Evolutionary conservation across 306 rosid species (phyloP).

Genomic region (Inga laurina): DNA sequence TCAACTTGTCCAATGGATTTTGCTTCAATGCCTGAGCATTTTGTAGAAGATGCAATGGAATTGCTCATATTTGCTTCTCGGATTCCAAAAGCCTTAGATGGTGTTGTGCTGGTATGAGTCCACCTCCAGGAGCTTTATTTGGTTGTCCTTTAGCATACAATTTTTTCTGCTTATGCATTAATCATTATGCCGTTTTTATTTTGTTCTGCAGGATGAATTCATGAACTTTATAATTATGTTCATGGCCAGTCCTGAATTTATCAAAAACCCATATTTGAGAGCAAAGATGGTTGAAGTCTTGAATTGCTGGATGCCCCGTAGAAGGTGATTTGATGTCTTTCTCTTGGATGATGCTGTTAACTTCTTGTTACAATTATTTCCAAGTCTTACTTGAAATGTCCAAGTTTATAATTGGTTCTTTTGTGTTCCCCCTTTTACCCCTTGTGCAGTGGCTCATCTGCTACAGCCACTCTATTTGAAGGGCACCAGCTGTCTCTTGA

Average conservation of each 20-base stretch:
- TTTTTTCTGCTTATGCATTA: conserved; percentile 16
- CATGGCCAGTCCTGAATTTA: conserved; percentile 91
- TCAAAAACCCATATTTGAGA: conserved; percentile 90
- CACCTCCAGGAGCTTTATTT: conserved; percentile 5
- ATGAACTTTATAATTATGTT: conserved; percentile 98
- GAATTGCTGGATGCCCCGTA: conserved; percentile 97
- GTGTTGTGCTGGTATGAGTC: conserved; percentile 70
- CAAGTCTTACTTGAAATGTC: conserved; percentile 16
- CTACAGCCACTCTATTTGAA: conserved; percentile 81
- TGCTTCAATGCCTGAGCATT: conserved; percentile 96
- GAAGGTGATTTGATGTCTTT: conserved; percentile 60
- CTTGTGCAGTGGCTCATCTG: conserved; percentile 69
- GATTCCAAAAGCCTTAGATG: conserved; percentile 96
- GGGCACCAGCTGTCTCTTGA: conserved; percentile 93
- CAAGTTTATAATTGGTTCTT: conserved; percentile 35
- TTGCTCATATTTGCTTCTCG: conserved; percentile 94
- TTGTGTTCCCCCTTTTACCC: conserved; percentile 24
- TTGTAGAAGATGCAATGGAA: conserved; percentile 99
- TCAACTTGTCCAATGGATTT: conserved; percentile 77
- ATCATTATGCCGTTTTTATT: neutral
- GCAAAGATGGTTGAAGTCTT: conserved; percentile 99
- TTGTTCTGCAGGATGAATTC: conserved; percentile 84
- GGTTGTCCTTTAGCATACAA: conserved; percentile 12
- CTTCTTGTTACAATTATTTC: neutral
- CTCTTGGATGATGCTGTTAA: conserved; percentile 4